These are phyloP conservation scores for Hylodesmum podocarpum DNA, from an alignment of 306 rosid species.

Conservation along the genomic window DNA sequence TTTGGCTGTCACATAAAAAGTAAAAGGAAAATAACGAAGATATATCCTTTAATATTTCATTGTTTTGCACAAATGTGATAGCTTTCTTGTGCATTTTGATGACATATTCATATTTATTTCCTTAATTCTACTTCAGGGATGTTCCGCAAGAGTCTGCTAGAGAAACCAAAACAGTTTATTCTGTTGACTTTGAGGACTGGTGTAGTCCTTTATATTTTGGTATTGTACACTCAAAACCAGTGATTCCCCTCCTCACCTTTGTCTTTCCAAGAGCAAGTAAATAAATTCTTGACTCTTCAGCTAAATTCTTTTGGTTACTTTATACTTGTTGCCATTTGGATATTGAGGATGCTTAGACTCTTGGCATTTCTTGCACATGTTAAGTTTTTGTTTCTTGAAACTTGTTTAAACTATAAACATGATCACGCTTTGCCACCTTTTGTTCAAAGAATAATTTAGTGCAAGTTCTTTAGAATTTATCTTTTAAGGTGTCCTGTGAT, in stretches of 20 bases:
- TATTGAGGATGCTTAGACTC: background rate
- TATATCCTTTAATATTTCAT: no score
- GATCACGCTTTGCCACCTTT: background rate
- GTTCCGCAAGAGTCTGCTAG: background rate
- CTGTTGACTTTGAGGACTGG: background rate
- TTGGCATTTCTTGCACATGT: background rate
- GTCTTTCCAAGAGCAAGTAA: background rate
- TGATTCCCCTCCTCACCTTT: background rate
- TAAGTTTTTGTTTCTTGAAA: background rate
- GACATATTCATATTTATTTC: background rate
- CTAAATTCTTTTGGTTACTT: background rate
- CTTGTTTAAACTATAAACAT: background rate
- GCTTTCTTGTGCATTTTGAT: background rate
- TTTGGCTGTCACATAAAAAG: no score
- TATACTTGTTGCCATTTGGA: background rate
- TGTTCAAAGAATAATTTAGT: no score
- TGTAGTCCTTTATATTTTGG: background rate
- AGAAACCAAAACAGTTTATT: constrained; percentile 12
- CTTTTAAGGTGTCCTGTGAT: background rate
- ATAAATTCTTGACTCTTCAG: background rate
- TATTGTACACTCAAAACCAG: background rate
- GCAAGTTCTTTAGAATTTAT: no score
- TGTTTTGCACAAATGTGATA: background rate
- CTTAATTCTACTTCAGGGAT: background rate
- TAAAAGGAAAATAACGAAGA: no score